Base-by-base conservation (phyloP, 345 rosid genomes). In the Brassica cretica region DNA sequence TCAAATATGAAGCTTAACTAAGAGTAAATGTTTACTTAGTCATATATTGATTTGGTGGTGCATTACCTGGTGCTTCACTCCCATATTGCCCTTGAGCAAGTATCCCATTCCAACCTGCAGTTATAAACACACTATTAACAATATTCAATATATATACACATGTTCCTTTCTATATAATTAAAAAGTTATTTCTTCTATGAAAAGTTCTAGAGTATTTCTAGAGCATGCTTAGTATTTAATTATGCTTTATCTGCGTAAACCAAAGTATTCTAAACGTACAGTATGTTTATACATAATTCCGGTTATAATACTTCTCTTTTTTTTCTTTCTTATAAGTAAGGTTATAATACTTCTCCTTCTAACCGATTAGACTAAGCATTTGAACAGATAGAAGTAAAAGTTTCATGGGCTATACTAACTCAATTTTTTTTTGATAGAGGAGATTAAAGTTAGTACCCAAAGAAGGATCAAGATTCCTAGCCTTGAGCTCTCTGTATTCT, bases 401-500 rank as follows among this genome's bases (percentile, higher is more conserved):
- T 3, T 5, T 66, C 24, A 41, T 76, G 35, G 64, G 64, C 15
- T 44, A 41, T 11, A 9, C 49, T 41, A 41, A 41, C 44, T 37
- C 44, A 37, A 41, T 0, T 2, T 0, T 11, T 11, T 33, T 33
- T 33, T 33, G 37, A 33, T 5, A 33, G 37, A 6, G 51, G 51
- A 44, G n/a, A 11, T 27, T 65, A 44, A 37, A 78, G 27, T 66
- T 19, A 30, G 21, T 81, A 85, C 88, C 90, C 69, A 82, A 64
- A 77, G 87, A 75, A 61, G 87, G 88, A 82, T 87, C 84, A 27
- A 81, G 81, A 64, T 78, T 81, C 64, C 86, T 79, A 58, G 32
- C 68, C 63, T 79, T 76, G 76, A 87, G 88, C 78, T 84, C 90
- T 77, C 90, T 78, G 35, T 73, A 84, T 75, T 87, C 88, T 66